These are phyloP conservation scores for Fusarium protoensiforme DNA, from an alignment of 2,329 filamentous ascomycete species.

Conservation along the genomic window DNA sequence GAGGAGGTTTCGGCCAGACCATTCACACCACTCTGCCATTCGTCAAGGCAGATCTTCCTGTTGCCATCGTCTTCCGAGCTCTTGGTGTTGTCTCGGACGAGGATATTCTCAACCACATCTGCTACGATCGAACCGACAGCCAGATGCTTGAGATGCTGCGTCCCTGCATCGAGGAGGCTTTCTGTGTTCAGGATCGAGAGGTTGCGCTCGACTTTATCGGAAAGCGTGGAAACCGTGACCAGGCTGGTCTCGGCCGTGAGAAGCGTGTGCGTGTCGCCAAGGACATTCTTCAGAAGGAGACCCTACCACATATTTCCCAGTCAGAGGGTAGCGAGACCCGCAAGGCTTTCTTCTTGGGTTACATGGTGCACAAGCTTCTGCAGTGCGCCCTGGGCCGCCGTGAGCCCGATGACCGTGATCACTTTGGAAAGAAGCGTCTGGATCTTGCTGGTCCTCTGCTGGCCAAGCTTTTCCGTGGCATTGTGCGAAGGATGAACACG, in stretches of 20 bases:
- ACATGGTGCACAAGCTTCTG: slow-evolving; percentile 97
- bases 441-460: slow-evolving; percentile 94
- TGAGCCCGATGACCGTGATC: slow-evolving; percentile 96
- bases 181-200: slow-evolving; percentile 94
- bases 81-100: slow-evolving; percentile 96
- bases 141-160: slow-evolving; percentile 98
- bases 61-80: slow-evolving; percentile 95
- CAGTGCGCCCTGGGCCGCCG: slow-evolving; percentile 93
- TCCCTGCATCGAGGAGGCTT: slow-evolving; percentile 96
- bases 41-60: slow-evolving; percentile 91
- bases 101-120: slow-evolving; percentile 97
- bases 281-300: slow-evolving; percentile 97
- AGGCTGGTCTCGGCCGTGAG: slow-evolving; percentile 76
- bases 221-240: slow-evolving; percentile 78
- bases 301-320: slow-evolving; percentile 96
- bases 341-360: slow-evolving; percentile 98
- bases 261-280: slow-evolving; percentile 92
- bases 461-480: slow-evolving; percentile 93
- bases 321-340: slow-evolving; percentile 92
- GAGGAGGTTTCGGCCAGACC: slow-evolving; percentile 82
- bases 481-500: slow-evolving; percentile 90
- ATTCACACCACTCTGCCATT: slow-evolving; percentile 94
- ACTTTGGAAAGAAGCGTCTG: slow-evolving; percentile 98
- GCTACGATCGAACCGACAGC: slow-evolving; percentile 93
- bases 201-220: slow-evolving; percentile 96